Base-by-base conservation (phyloP, 1,139 yeast genomes). In the Yamadazyma spencermartinsiae region DNA sequence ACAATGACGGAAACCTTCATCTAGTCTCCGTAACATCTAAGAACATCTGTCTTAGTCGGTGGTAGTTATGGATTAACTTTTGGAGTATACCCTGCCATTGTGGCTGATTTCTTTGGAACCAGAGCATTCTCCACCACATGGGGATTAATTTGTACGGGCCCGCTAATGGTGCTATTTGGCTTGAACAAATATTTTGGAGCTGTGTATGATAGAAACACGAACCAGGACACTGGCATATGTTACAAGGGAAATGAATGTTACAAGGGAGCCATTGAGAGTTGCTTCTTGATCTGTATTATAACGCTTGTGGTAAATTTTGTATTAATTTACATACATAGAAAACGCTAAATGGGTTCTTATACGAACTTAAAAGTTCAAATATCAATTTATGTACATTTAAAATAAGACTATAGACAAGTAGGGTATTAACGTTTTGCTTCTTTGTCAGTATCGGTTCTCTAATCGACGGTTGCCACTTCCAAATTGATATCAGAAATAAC, bases 401-500 rank as follows among this genome's bases (percentile, higher is more conserved):
- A n/a, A 31, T 37, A 24, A 13, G 21, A 6, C 29, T 35, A 35
- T 35, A 14, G 20, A 35, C 37, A 37, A 27, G 34, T 5, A 9
- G 3, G 17, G 20, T 23, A 23, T 28, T 14, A 28, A 28, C 5
- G 20, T 10, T 31, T 19, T 28, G 11, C 28, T 16, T 13, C 47
- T 23, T 23, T 23, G 26, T 23, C 5, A 11, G 5, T 4, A 11
- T n/a, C n/a, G n/a, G n/a, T n/a, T n/a, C n/a, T n/a, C n/a, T 53
- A 73, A 45, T 74, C 80, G 26, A 75, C 77, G 11, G 63, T 58
- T 42, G 70, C 58, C 34, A 74, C 57, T 45, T 81, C 86, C 45
- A 82, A 63, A 48, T 79, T 80, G 43, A 80, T 72, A 8, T 69
- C 68, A 19, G 67, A 66, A 9, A 82, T 73, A 31, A 69, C 44